These are phyloP conservation scores for Beta macrorhiza DNA, from an alignment of 179 eudicot genomes.

Conservation along the genomic window DNA sequence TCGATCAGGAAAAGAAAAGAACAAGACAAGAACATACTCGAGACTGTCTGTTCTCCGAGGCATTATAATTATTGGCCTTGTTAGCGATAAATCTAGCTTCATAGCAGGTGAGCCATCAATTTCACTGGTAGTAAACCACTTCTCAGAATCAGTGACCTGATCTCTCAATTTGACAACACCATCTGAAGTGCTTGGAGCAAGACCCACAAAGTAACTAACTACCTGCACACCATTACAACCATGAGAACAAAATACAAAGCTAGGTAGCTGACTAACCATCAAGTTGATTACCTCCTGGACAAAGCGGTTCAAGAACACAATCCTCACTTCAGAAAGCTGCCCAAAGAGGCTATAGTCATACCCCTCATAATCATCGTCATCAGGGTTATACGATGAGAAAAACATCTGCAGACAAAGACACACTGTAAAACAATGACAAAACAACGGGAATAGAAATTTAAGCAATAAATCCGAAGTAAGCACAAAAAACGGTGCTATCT, in stretches of 20 bases:
- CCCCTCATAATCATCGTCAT: constrained; percentile 89
- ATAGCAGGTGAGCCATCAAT: constrained; percentile 95
- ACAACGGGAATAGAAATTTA: not conserved
- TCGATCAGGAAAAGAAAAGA: not conserved
- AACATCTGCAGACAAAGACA: constrained; percentile 49
- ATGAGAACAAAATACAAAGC: constrained; percentile 20
- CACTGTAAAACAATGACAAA: constrained; percentile 12
- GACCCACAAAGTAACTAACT: constrained; percentile 85
- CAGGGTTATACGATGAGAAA: constrained; percentile 64
- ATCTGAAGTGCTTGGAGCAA: constrained; percentile 63
- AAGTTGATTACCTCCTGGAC: constrained; percentile 70
- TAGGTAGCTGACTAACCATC: constrained; percentile 7
- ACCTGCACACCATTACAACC: constrained; percentile 40
- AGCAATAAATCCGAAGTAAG: constrained; percentile 10
- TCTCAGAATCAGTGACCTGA: constrained; percentile 82
- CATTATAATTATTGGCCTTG: constrained; percentile 89
- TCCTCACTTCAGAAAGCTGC: constrained; percentile 88
- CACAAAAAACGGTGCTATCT: not conserved
- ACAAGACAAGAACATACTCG: constrained; percentile 51
- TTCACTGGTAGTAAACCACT: constrained; percentile 82
- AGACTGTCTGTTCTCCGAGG: constrained; percentile 81
- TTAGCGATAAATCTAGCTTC: constrained; percentile 80
- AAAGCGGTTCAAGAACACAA: constrained; percentile 89
- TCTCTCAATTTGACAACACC: constrained; percentile 67
- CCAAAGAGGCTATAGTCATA: constrained; percentile 85